Evolutionary conservation across 345 rosid genomes (phyloP), one percentile per base, ranked within the genome.

Genomic region (Aurinia saxatilis): DNA sequence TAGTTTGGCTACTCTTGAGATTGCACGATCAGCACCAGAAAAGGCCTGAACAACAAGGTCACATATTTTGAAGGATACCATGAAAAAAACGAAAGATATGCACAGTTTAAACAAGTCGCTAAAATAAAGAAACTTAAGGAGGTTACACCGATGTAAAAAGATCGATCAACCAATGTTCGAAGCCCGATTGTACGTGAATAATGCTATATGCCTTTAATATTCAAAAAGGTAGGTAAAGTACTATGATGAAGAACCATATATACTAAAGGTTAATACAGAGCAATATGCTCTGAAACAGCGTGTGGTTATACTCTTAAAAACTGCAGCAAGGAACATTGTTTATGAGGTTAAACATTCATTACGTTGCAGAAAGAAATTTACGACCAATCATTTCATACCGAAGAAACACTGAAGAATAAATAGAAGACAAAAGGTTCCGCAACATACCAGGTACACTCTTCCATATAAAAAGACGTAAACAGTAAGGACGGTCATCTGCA

Each of bases 401-500:
- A 53, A 7, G 40, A 40, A 46, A 46, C 15, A 44, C 30, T 2
- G 11, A 35, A 18, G 30, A 23, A 49, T 51, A 59, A 18, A 3
- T 5, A 50, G 23, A 36, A 49, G 57, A 63, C 7, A 11, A 21
- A 60, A 50, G 44, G 53, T n/a, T 49, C 15, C 58, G 42, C 61
- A 16, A 63, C 66, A 73, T 87, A 93, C 99, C 99, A 93, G 81
- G 72, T 93, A 93, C 62, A 74, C 85, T 75, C 95, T 81, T 69
- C 99, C 99, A 63, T 93, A 90, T 16, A 93, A 70, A 80, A 93
- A 93, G 61, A 90, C 73, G 68, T 93, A 93, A 34, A 93, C 83
- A 7, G 95, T 84, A 48, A 93, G 96, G 70, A 93, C 97, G 7
- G 99, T 93, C 97, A 93, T 90, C 99, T 93, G 97, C 81, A 79